Base-by-base conservation (phyloP, 75 land plant genomes). In the Pseudotsuga menziesii region DNA sequence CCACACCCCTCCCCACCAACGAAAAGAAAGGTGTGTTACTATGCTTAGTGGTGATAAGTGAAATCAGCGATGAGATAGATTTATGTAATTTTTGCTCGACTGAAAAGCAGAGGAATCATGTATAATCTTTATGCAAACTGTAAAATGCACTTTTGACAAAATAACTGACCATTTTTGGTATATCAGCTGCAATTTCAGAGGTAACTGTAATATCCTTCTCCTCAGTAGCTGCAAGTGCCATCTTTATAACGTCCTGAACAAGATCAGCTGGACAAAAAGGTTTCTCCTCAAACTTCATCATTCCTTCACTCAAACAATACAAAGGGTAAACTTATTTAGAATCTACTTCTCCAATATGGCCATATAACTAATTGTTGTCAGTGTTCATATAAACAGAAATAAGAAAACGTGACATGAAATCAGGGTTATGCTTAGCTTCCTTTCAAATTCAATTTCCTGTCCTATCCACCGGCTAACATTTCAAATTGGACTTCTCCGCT, bases 161-260 rank as follows among this genome's bases (percentile, higher is more conserved):
- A 20, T 44, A 58, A 58, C 60, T 58, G 54, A 80, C 82, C 79
- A 35, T 44, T 26, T 62, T 74, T 9, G 82, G 79, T 23, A 80
- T 63, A 25, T 58, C 44, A 56, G 16, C 44, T 32, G 57, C 54
- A 52, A 80, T 56, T 25, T 80, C 71, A 8, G 78, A 54, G 20
- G 19, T 20, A 27, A 80, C 58, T 3, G 56, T 27, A 15, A 80
- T 26, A 23, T 61, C 82, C 58, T 80, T 80, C 20, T 76, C 82
- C 35, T 62, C 78, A 29, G 78, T 75, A 41, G 82, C 82, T 16
- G 82, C 82, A 39, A 80, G 19, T 16, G 82, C 82, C 82, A 80
- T 75, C 26, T 80, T 80, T 17, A 52, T 55, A 23, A 80, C 61
- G 64, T 80, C 82, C 48, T 80, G 82, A n/a, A 80, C 82, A 39